Evolutionary conservation across 2,329 filamentous ascomycete genomes (phyloP).

Genomic region (Fusarium brachygibbosum): DNA sequence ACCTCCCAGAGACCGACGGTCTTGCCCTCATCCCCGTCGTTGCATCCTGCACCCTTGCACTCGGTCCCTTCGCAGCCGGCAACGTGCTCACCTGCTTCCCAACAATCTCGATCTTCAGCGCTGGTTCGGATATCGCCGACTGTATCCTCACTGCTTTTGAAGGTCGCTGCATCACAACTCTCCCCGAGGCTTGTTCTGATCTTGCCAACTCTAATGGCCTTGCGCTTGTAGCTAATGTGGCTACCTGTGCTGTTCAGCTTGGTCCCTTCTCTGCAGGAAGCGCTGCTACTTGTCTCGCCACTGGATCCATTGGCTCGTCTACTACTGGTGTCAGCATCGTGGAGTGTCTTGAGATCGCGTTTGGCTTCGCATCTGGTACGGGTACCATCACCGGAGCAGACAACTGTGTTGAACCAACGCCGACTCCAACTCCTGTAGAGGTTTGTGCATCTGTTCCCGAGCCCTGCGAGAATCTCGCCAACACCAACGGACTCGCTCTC

Average conservation of each 20-base stretch:
- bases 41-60: not conserved
- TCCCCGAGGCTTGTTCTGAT: not conserved
- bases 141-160: constrained; percentile 4
- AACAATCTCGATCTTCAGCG: not conserved
- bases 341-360: constrained; percentile 2
- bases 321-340: constrained; percentile 1
- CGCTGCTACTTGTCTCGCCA: constrained; percentile 6
- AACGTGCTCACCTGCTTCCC: constrained; percentile 1
- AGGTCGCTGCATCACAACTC: constrained; percentile 4
- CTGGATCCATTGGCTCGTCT: not conserved
- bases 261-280: constrained; percentile 12
- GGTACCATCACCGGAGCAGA: not conserved
- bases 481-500: not conserved
- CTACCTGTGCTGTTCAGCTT: not conserved
- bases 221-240: not conserved
- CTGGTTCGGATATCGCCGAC: not conserved
- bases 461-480: not conserved
- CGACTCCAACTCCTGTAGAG: not conserved
- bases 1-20: not conserved
- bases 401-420: not conserved
- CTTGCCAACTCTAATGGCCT: constrained; percentile 1
- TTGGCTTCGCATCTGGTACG: not conserved
- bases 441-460: not conserved
- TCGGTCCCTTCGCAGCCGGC: not conserved
- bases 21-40: not conserved